Conservation (phyloP, 1,284 basidiomycete species). For the Tylopilus sp. region DNA sequence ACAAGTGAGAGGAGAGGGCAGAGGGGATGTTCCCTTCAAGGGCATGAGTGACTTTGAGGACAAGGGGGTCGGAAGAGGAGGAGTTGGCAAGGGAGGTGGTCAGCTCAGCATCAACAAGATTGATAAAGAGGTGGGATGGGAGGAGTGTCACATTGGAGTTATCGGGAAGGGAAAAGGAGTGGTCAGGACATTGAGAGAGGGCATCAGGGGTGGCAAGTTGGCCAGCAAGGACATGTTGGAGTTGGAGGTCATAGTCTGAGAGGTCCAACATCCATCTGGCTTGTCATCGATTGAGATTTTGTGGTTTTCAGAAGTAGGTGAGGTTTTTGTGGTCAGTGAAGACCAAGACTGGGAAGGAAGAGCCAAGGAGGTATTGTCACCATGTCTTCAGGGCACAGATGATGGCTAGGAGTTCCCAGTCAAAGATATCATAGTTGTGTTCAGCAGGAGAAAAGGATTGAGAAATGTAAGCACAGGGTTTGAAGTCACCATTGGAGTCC, state of each 20-base stretch:
- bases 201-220: background rate
- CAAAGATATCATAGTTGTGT: background rate
- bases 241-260: background rate
- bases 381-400: background rate
- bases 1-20: background rate
- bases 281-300: background rate
- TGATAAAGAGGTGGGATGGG: background rate
- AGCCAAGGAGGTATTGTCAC: background rate
- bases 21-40: background rate
- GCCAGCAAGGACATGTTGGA: background rate
- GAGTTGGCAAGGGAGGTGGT: background rate
- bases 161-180: background rate
- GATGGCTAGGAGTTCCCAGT: background rate
- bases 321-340: background rate
- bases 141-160: background rate
- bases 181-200: background rate
- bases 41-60: background rate
- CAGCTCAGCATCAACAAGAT: background rate
- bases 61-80: background rate
- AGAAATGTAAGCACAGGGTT: background rate
- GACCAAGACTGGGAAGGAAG: background rate
- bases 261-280: background rate
- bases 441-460: background rate
- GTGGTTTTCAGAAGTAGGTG: background rate
- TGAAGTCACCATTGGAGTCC: background rate